Evolutionary conservation across 768 basidiomycete genomes (phyloP).

Genomic region (Leucocoprinus leucothites): DNA sequence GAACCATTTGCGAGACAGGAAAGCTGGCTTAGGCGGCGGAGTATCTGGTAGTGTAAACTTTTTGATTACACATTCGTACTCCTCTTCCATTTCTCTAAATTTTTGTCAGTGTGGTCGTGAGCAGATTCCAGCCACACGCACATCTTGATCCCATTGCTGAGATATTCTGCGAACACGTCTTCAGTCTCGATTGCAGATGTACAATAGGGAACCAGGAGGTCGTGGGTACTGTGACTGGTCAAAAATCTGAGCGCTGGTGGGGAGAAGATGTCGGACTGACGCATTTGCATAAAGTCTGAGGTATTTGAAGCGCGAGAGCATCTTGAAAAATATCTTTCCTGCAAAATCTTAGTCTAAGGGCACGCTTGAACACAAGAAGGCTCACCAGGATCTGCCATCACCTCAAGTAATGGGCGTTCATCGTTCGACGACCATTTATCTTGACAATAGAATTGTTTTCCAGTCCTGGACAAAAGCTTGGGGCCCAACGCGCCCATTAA

Average conservation of each 20-base stretch:
- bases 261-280: constrained; percentile 34
- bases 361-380: neutral
- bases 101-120: constrained; percentile 4
- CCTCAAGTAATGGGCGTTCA: constrained; percentile 65
- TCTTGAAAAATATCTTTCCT: constrained; percentile 66
- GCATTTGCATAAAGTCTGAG: constrained; percentile 81
- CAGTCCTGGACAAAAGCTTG: constrained; percentile 71
- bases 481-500: constrained; percentile 58
- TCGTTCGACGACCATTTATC: constrained; percentile 73
- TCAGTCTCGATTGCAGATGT: constrained; percentile 69
- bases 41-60: constrained; percentile 43
- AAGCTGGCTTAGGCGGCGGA: constrained; percentile 39
- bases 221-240: constrained; percentile 49
- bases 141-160: constrained; percentile 60
- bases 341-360: neutral
- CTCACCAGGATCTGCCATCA: constrained; percentile 78
- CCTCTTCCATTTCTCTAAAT: constrained; percentile 51
- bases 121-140: constrained; percentile 27
- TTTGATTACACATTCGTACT: constrained; percentile 56
- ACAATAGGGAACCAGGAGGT: constrained; percentile 78
- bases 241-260: neutral
- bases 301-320: constrained; percentile 63
- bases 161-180: constrained; percentile 62
- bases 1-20: constrained; percentile 46
- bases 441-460: constrained; percentile 70